Evolutionary conservation across 306 rosid genomes (phyloP), one percentile per base, ranked within the genome.

Genomic region (Corylus americana): DNA sequence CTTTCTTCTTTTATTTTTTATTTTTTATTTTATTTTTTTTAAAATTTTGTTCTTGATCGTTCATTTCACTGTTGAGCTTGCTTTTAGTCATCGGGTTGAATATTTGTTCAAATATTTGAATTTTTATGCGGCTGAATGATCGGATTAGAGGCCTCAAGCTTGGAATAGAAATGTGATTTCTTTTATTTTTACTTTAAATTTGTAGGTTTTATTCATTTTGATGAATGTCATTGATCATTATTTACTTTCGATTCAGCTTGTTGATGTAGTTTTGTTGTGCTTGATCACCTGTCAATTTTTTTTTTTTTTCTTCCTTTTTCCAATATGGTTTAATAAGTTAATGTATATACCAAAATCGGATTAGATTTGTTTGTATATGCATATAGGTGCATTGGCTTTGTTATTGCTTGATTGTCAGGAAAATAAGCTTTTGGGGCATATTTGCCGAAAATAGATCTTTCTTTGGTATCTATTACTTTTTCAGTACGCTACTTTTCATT

Each of bases 351-450:
- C 71, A 11, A 55, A 55, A 71, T 71, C 71, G 62, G 54, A 80
- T 84, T 77, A 27, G 79, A 74, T 87, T 83, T 80, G 42, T 27
- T 70, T 66, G 4, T 18, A 5, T 51, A 59, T 74, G 75, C 80
- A 71, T 79, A 79, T 83, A 58, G 77, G 80, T 57, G 78, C 90
- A 86, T 85, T 86, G 39, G 22, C 72, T 81, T 83, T 50, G 45
- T 39, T 27, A 8, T 67, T 42, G 77, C 53, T 78, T 27, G 82
- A 61, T 77, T 79, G 79, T 81, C 17, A 18, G 72, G 84, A 71
- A 45, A 68, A 47, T 29, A 51, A 14, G 22, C 59, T n/a, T 70
- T 74, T 74, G 5, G 86, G 85, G 66, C 80, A 39, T 78, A 58
- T 49, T 83, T 82, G 75, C 81, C 78, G 53, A 84, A 78, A 80